Base-by-base conservation (phyloP, 805 yeast genomes). In the Zygosaccharomyces gambellarensis region DNA sequence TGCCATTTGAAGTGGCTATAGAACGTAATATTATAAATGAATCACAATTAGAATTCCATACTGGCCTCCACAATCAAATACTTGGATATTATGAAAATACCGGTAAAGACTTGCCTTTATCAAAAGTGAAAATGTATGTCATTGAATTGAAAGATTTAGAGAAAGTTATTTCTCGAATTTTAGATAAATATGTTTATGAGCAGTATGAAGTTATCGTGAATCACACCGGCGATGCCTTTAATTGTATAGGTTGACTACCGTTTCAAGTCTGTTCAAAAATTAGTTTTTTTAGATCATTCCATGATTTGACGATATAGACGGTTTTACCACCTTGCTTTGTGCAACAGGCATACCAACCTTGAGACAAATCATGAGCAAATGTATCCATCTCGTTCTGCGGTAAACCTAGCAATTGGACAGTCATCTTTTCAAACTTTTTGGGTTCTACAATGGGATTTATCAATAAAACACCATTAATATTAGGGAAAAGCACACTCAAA, bases 401-500 rank as follows among this genome's bases (percentile, higher is more conserved):
- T 11, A 58, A 19, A 9, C 63, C 64, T 8, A 62, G 30, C 5
- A 60, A 19, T 4, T 50, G 43, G 1, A 22, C 27, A 4, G 58
- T 44, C n/a, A 63, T 39, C 32, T 55, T 58, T 11, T 29, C n/a
- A 45, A 59, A 59, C 39, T 62, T 63, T 23, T 49, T 28, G n/a
- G 42, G 43, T 30, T 59, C 52, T 17, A 46, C 48, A 5, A 17
- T 17, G n/a, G 65, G 64, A 47, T 60, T 52, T 7, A 63, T 9
- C 30, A 64, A 31, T 14, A 64, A 44, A 10, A 61, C 49, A 11
- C 69, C 69, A 47, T 62, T 60, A 0, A 62, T 58, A 12, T 48
- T 42, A 2, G 67, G 67, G 38, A 62, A 59, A 21, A 66, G 51
- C 11, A 63, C 47, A 27, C 62, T 41, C 12, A 64, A 51, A 12